phyloP scores from a whole-genome alignment of 106 monocot genomes.

The Gastrodia elata region DNA sequence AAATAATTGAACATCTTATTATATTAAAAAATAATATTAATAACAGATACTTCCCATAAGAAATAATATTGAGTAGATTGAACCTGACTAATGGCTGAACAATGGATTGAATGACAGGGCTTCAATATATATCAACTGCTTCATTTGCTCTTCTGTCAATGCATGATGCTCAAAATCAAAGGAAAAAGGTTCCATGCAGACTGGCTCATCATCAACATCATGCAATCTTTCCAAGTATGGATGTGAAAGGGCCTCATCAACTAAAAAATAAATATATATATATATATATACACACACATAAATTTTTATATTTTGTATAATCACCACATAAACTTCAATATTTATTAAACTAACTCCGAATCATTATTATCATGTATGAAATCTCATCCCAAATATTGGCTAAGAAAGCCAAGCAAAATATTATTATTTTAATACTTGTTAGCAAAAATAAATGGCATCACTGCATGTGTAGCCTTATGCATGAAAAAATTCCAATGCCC shows the following conservation, averaged over 20 bases:
- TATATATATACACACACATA: too few relatives aligned
- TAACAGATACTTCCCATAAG: not conserved
- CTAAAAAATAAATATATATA: too few relatives aligned
- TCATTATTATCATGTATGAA: too few relatives aligned
- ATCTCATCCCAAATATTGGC: too few relatives aligned
- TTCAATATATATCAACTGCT: slow-evolving; percentile 85
- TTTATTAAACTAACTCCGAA: too few relatives aligned
- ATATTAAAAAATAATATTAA: not conserved
- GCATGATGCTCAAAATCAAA: slow-evolving; percentile 86
- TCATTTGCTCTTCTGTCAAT: slow-evolving; percentile 83
- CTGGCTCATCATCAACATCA: slow-evolving; percentile 79
- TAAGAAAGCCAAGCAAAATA: too few relatives aligned
- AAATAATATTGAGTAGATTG: not conserved
- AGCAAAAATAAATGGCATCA: too few relatives aligned
- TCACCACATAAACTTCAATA: too few relatives aligned
- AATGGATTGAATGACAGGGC: slow-evolving; percentile 60
- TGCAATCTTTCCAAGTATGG: slow-evolving; percentile 83
- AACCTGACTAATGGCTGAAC: not conserved
- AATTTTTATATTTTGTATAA: too few relatives aligned
- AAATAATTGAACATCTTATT: not conserved
- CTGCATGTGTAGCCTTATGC: too few relatives aligned
- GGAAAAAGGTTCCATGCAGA: slow-evolving; percentile 78
- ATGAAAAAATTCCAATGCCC: too few relatives aligned
- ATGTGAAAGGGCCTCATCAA: slow-evolving; percentile 88
- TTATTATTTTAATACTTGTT: too few relatives aligned